Conservation (phyloP, 2,329 filamentous ascomycete genomes). For the Diaporthe batatas region DNA sequence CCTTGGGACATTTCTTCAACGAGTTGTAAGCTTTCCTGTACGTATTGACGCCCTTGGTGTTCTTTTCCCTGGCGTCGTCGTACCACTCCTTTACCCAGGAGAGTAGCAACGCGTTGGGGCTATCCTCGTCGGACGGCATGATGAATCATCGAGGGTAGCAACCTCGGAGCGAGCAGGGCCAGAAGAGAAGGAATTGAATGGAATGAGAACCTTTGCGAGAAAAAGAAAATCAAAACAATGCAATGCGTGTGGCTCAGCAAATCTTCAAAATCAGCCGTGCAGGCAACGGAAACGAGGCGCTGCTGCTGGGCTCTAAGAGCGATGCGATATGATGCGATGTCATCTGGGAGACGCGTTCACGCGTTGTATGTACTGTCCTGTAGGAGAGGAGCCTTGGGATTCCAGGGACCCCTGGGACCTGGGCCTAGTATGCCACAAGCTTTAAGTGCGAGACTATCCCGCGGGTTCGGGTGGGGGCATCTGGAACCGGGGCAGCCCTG, state of each 20-base stretch:
- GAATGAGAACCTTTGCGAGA: not conserved
- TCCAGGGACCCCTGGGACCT: slow-evolving; percentile 27
- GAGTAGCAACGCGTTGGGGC: slow-evolving; percentile 79
- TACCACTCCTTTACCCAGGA: slow-evolving; percentile 84
- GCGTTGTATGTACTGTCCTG: not conserved
- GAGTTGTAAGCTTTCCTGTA: slow-evolving; percentile 84
- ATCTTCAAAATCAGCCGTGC: not conserved
- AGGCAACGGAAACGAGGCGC: slow-evolving; percentile 2
- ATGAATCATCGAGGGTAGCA: slow-evolving; percentile 5
- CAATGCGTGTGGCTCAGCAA: not conserved
- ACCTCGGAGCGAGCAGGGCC: not conserved
- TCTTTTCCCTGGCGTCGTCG: slow-evolving; percentile 76
- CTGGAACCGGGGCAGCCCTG: not conserved
- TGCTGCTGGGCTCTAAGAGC: slow-evolving; percentile 20
- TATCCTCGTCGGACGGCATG: slow-evolving; percentile 53
- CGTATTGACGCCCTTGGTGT: slow-evolving; percentile 77
- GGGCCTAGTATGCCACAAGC: slow-evolving; percentile 19
- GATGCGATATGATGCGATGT: slow-evolving; percentile 3
- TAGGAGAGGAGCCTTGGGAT: not conserved
- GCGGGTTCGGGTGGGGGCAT: slow-evolving; percentile 5
- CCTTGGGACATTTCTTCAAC: slow-evolving; percentile 79
- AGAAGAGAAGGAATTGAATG: not conserved
- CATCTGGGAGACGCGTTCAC: slow-evolving; percentile 21
- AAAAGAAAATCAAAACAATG: not conserved
- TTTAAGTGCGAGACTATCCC: slow-evolving; percentile 28